Conservation (phyloP, 345 rosid species). For the Erysimum cheiranthoides region DNA sequence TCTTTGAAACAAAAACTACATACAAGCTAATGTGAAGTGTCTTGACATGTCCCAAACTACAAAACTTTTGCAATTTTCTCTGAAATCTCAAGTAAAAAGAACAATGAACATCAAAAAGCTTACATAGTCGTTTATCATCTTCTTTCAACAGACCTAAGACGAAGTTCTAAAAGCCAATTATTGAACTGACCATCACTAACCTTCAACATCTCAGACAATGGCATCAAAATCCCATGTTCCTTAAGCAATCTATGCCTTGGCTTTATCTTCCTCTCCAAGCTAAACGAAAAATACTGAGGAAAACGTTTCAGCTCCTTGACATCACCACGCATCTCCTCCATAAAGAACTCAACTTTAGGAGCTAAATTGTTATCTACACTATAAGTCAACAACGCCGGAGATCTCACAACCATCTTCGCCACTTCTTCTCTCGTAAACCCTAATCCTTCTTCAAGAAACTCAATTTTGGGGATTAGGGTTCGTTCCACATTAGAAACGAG, state of each 20-base stretch:
- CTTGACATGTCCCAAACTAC: not conserved
- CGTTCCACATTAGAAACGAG: constrained; percentile 68
- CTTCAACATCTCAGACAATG: constrained; percentile 75
- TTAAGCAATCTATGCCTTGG: constrained; percentile 73
- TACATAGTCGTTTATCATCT: constrained; percentile 32
- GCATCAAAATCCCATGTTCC: constrained; percentile 60
- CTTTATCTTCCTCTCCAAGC: constrained; percentile 85
- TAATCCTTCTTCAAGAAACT: constrained; percentile 53
- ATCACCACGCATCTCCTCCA: constrained; percentile 67
- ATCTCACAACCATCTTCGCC: constrained; percentile 70
- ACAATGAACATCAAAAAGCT: not conserved
- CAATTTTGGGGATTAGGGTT: constrained; percentile 66
- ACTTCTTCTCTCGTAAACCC: constrained; percentile 67
- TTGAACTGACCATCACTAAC: constrained; percentile 82
- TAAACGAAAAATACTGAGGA: constrained; percentile 91
- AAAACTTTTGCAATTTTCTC: not conserved
- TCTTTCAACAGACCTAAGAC: constrained; percentile 47
- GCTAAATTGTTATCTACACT: constrained; percentile 72
- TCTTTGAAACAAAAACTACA: not conserved
- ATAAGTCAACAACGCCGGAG: constrained; percentile 73
- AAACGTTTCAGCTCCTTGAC: constrained; percentile 66
- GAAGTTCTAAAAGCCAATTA: constrained; percentile 62
- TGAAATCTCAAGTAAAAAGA: not conserved
- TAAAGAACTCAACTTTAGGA: constrained; percentile 70
- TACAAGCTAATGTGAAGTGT: not conserved